These are phyloP conservation scores for Ceratobasidium sp. DNA, from an alignment of 1,284 basidiomycete genomes.

Conservation along the genomic window DNA sequence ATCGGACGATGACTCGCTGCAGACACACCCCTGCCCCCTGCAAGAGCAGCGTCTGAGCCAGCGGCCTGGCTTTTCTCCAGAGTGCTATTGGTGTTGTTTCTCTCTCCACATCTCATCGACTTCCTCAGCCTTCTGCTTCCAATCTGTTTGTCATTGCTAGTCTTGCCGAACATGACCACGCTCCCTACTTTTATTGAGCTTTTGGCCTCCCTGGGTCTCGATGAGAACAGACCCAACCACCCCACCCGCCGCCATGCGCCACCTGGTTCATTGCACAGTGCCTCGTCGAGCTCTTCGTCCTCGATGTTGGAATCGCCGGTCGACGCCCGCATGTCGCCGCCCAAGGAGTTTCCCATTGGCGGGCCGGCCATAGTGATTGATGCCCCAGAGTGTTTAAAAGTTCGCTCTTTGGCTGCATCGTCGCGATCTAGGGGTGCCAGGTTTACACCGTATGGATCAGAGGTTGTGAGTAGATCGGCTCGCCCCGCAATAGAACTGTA, in stretches of 20 bases:
- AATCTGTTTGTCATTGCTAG: constrained; percentile 38
- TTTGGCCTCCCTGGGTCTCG: constrained; percentile 45
- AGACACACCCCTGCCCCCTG: constrained; percentile 44
- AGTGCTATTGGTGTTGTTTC: constrained; percentile 33
- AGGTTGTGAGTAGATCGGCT: constrained; percentile 35
- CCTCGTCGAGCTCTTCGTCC: constrained; percentile 22
- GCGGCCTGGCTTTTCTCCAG: constrained; percentile 32
- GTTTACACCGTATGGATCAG: constrained; percentile 40
- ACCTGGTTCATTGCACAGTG: constrained; percentile 10
- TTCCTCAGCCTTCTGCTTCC: constrained; percentile 20
- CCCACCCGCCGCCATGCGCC: constrained; percentile 19
- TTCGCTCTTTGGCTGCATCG: constrained; percentile 30
- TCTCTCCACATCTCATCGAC: constrained; percentile 20
- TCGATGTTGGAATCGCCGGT: constrained; percentile 28
- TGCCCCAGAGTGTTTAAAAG: constrained; percentile 37
- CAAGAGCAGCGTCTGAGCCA: constrained; percentile 31
- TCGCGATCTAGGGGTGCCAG: constrained; percentile 36
- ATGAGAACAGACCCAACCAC: constrained; percentile 27
- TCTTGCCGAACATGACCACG: constrained; percentile 45
- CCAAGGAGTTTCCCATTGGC: constrained; percentile 9
- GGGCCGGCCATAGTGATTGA: constrained; percentile 41
- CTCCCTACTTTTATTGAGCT: constrained; percentile 48
- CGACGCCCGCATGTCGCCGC: constrained; percentile 15
- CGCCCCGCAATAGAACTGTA: not conserved
- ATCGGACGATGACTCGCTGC: constrained; percentile 18